Percentiles rank a stretch among this genome's conserved stretches.
phyloP scores from a whole-genome alignment of 345 rosid genomes.

The Hibiscus trionum region DNA sequence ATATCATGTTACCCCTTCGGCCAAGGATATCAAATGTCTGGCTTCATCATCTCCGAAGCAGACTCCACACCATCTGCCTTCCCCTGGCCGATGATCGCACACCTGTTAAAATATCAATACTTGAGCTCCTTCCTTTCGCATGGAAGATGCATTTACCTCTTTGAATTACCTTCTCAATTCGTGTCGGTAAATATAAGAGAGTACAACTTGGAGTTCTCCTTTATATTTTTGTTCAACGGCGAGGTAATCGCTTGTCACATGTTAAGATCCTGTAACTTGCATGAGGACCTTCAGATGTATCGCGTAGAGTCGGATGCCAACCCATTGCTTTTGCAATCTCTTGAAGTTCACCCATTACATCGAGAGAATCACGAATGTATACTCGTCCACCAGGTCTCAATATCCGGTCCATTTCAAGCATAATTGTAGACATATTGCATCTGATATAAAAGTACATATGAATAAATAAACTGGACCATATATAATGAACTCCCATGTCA shows the following conservation, averaged over 20 bases:
- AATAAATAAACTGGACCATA: background rate
- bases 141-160: too few relatives aligned
- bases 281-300: slow-evolving; percentile 95
- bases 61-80: too few relatives aligned
- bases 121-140: too few relatives aligned
- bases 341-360: slow-evolving; percentile 72
- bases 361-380: slow-evolving; percentile 69
- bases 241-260: slow-evolving; percentile 59
- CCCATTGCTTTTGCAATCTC: slow-evolving; percentile 78
- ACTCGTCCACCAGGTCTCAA: slow-evolving; percentile 92
- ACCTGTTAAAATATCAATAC: too few relatives aligned
- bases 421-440: slow-evolving; percentile 75
- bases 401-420: slow-evolving; percentile 98
- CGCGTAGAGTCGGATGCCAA: slow-evolving; percentile 54
- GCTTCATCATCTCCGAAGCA: too few relatives aligned
- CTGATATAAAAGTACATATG: slow-evolving; percentile 28
- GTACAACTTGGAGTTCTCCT: too few relatives aligned
- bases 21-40: too few relatives aligned
- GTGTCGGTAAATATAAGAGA: too few relatives aligned
- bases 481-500: background rate
- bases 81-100: too few relatives aligned
- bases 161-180: too few relatives aligned
- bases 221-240: slow-evolving; percentile 15
- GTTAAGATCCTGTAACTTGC: slow-evolving; percentile 80
- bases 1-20: too few relatives aligned